Evolutionary conservation across 495 filamentous ascomycete species (phyloP), one percentile per base, ranked within the genome.

Genomic region (Tuber indicum): DNA sequence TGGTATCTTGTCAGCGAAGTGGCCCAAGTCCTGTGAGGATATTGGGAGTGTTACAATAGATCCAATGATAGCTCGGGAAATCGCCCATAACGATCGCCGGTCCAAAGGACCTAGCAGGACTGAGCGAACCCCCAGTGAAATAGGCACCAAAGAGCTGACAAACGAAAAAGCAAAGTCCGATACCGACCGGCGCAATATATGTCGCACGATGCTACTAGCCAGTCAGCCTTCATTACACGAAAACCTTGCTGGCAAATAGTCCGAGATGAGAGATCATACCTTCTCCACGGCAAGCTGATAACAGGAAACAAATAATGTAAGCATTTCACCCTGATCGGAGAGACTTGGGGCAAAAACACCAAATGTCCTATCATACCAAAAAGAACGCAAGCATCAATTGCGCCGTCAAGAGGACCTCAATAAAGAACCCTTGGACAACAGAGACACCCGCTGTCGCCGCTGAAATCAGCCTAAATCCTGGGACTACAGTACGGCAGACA

Each of bases 351-450:
- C 58, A 42, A 75, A 62, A 71, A 58, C 10, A 44, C n/a, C 23
- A 41, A 41, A 17, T 36, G 3, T 42, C 74, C n/a, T 77, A 82
- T 76, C 88, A 96, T 77, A 82, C 81, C 88, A 96, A 93, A 85
- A 94, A 92, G 47, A 95, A 91, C 7, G 92, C 88, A 75, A 94
- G 90, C 32, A 94, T 89, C 46, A 97, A 85, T 84, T 93, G 88
- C 2, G 91, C 88, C 0, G 93, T 96, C 19, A 95, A 87, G 77
- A 97, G 91, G 85, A 92, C 88, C 84, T 96, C 93, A 75, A 96
- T 93, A 75, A 89, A 89, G 21, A 94, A 84, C 6, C 92, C 92
- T 79, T 92, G 91, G 0, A 86, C 86, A 39, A 89, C 87, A 8
- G 87, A 89, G 26, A 80, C 71, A 19, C 70, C 71, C 62, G 78